phyloP scores from a whole-genome alignment of 257 asterid species.

The Forsythia viridissima region DNA sequence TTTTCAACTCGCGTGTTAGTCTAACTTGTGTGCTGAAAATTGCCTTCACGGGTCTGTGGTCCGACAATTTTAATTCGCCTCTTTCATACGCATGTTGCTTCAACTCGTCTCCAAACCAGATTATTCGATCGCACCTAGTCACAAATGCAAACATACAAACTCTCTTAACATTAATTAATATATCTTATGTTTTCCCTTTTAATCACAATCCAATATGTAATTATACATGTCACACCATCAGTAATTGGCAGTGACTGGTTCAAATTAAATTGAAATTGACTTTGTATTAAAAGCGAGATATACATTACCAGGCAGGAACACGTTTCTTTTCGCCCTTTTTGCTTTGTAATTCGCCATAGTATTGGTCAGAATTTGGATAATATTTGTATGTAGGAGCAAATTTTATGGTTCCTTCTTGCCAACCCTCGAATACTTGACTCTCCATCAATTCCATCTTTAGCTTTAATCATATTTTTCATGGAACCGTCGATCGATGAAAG shows the following conservation, averaged over 20 bases:
- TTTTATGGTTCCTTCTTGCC: constrained; percentile 60
- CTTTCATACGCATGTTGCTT: constrained; percentile 53
- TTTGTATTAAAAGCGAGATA: too few relatives aligned
- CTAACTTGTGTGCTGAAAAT: constrained; percentile 44
- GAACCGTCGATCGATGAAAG: too few relatives aligned
- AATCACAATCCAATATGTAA: background rate
- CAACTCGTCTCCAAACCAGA: constrained; percentile 63
- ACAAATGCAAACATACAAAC: background rate
- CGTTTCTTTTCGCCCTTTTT: constrained; percentile 56
- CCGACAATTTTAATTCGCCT: constrained; percentile 62
- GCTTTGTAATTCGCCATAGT: constrained; percentile 38
- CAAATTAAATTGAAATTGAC: too few relatives aligned
- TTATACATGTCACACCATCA: background rate
- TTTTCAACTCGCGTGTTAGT: constrained; percentile 34
- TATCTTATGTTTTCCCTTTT: background rate
- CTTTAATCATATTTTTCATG: constrained; percentile 25
- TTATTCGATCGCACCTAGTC: constrained; percentile 69
- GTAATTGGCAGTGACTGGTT: background rate
- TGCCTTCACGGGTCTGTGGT: constrained; percentile 64
- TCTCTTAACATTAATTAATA: too few relatives aligned
- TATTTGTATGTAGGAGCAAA: constrained; percentile 72
- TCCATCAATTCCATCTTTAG: constrained; percentile 51
- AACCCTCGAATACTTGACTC: constrained; percentile 62
- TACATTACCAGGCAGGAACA: constrained; percentile 60
- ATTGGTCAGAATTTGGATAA: constrained; percentile 46